Evolutionary conservation across 305 asterid genomes (phyloP).

Genomic region (Salvia sclarea): DNA sequence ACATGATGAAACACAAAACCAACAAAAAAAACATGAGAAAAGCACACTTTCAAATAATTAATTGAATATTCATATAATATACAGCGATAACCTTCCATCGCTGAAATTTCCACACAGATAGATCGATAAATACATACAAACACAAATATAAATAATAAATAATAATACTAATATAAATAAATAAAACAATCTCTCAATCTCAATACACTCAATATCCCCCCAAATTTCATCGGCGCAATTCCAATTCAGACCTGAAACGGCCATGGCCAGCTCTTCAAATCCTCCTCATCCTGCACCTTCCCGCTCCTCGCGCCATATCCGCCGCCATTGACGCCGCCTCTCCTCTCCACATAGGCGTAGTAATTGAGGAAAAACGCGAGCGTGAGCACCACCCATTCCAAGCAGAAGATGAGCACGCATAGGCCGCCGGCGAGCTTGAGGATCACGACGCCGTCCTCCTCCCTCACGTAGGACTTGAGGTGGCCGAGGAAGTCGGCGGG

Average conservation of each 20-base stretch:
- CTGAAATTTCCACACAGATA: conserved; percentile 20
- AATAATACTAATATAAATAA: too few species aligned
- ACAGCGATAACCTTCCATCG: conserved; percentile 40
- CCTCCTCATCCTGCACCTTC: conserved; percentile 65
- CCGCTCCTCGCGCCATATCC: conserved; percentile 45
- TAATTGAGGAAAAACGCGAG: conserved; percentile 82
- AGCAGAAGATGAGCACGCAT: conserved; percentile 62
- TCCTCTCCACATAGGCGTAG: conserved; percentile 68
- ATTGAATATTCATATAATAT: neutral
- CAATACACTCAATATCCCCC: neutral
- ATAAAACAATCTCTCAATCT: too few species aligned
- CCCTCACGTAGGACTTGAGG: conserved; percentile 78
- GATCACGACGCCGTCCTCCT: conserved; percentile 77
- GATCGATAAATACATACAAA: conserved; percentile 9
- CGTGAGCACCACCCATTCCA: conserved; percentile 90
- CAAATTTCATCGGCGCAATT: neutral
- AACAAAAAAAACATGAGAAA: too few species aligned
- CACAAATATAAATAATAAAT: conserved; percentile 8
- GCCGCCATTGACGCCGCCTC: conserved; percentile 39
- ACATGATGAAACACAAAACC: too few species aligned
- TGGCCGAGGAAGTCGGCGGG: conserved; percentile 72
- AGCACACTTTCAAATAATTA: neutral
- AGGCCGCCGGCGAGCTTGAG: conserved; percentile 78
- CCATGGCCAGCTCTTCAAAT: conserved; percentile 92
- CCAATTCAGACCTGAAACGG: conserved; percentile 66